Evolutionary conservation across 1,139 yeast genomes (phyloP), one percentile per base, ranked within the genome.

Genomic region (Candida anutae): DNA sequence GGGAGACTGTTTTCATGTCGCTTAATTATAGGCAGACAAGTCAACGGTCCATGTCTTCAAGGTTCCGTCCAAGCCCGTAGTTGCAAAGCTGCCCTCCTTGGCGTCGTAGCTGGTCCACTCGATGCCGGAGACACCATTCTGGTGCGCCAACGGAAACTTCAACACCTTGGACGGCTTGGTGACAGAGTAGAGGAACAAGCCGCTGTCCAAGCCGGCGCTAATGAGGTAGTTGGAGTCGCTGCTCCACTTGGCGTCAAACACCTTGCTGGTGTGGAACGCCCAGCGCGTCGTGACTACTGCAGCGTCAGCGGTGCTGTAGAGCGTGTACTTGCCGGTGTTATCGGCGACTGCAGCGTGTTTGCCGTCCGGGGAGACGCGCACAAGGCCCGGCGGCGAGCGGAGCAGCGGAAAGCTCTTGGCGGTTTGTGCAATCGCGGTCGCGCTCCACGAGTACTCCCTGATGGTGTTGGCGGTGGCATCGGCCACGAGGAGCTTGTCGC

Each of bases 241-340:
- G 25, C 79, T 70, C 97, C 97, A 90, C 19, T 74, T 57, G 27
- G 93, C 81, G 21, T 79, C 74, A 31, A 74, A 76, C 34, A 90
- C 80, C 33, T 72, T 76, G 32, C 94, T 78, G 3, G 88, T 81
- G 51, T 93, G 96, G 75, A 83, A 88, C 0, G 94, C 80, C 99
- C 99, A 90, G 48, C 97, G 74, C 1, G 93, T 75, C 2, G 97
- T 87, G 25, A 81, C 73, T 5, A 83, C 62, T 5, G 69, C 46
- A 23, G 66, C 72, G 26, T 75, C 76, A 1, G 56, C 53, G 12
- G 73, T 50, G 35, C 75, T 69, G 54, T 76, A 85, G 17, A 85
- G 62, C 10, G 78, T 58, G 40, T 85, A 83, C 50, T 90, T 90
- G 22, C 98, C 98, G 26, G 81, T 62, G 4, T 71, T 64, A 46